These are phyloP conservation scores for Mycena vitilis DNA, from an alignment of 768 basidiomycete genomes.

Conservation along the genomic window DNA sequence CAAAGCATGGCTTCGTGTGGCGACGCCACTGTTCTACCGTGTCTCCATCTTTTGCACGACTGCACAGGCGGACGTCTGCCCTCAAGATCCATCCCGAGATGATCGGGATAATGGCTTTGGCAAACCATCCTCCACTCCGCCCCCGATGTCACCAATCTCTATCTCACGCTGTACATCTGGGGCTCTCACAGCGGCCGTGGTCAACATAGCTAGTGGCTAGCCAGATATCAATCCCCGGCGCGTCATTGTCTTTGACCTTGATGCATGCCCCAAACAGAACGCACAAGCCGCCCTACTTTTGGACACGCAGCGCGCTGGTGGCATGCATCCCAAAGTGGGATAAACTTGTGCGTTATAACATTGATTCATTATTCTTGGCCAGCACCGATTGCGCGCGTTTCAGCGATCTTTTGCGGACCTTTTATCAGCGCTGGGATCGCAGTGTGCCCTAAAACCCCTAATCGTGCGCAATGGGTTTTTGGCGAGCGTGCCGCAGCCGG, in stretches of 20 bases:
- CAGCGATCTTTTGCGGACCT: too few species aligned
- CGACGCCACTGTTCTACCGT: too few species aligned
- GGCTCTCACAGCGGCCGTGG: slow-evolving; percentile 1
- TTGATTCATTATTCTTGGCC: too few species aligned
- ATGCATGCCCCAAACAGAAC: neutral
- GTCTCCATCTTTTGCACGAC: too few species aligned
- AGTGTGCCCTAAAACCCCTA: neutral
- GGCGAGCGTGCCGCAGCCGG: neutral
- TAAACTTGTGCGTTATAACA: neutral
- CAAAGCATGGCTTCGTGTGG: too few species aligned
- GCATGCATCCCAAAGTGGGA: neutral
- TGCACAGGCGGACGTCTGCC: too few species aligned
- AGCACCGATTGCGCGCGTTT: too few species aligned
- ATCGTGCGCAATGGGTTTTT: neutral
- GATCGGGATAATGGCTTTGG: too few species aligned
- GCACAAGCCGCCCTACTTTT: neutral
- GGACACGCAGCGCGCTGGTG: neutral
- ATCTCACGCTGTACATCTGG: neutral
- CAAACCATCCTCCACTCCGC: slow-evolving; percentile 5
- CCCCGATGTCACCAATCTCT: slow-evolving; percentile 16
- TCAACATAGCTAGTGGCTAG: slow-evolving; percentile 12
- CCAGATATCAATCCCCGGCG: slow-evolving; percentile 15
- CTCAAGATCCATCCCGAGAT: too few species aligned
- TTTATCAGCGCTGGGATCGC: slow-evolving; percentile 4
- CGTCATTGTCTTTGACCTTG: slow-evolving; percentile 3